Percentiles rank a stretch among this genome's conserved stretches.
phyloP scores from a whole-genome alignment of 1,284 basidiomycete genomes.

The Ganoderma boninense region DNA sequence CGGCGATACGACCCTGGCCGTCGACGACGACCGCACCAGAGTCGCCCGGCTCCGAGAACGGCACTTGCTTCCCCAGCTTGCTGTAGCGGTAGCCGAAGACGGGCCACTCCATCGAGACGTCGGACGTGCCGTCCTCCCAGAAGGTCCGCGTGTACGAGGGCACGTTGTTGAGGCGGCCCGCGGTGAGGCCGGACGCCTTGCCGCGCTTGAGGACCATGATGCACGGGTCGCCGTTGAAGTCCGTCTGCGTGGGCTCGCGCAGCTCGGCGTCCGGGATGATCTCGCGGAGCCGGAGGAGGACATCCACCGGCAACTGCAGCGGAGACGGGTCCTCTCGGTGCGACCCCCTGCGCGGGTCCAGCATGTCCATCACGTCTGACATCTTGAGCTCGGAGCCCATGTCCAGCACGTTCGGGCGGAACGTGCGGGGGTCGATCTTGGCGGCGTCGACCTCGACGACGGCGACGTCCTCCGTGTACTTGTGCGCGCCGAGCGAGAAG shows the following conservation, averaged over 20 bases:
- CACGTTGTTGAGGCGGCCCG: constrained; percentile 37
- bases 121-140: constrained; percentile 17
- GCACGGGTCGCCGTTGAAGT: background rate
- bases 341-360: background rate
- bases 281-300: background rate
- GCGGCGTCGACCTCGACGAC: constrained; percentile 44
- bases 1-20: constrained; percentile 32
- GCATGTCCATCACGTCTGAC: background rate
- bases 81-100: constrained; percentile 31
- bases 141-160: constrained; percentile 32
- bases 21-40: constrained; percentile 40
- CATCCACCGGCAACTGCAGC: background rate
- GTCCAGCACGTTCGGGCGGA: background rate
- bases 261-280: background rate
- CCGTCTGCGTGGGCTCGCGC: background rate
- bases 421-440: constrained; percentile 33
- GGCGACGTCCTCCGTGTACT: constrained; percentile 44
- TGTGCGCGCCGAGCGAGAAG: constrained; percentile 28
- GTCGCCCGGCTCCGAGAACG: constrained; percentile 38
- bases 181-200: constrained; percentile 19
- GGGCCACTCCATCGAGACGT: constrained; percentile 35
- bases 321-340: background rate
- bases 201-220: constrained; percentile 20
- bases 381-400: background rate
- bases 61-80: background rate